These are phyloP conservation scores for Ammopiptanthus mongolicus DNA, from an alignment of 306 rosid genomes.

Conservation along the genomic window DNA sequence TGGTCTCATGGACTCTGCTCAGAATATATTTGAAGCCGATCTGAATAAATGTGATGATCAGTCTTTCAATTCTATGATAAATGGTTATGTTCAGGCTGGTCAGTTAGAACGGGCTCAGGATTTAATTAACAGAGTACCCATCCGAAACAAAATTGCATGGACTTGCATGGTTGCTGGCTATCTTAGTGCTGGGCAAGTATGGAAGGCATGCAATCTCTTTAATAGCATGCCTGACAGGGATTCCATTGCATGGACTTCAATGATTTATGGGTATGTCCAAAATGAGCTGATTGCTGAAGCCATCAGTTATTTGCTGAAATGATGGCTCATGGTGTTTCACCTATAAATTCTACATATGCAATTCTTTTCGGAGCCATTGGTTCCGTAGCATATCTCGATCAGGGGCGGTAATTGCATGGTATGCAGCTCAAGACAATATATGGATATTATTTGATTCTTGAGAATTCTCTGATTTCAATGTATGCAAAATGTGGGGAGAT, in stretches of 20 bases:
- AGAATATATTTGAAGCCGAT: slow-evolving; percentile 29
- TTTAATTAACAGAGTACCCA: slow-evolving; percentile 44
- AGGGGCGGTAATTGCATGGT: slow-evolving; percentile 64
- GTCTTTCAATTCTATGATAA: slow-evolving; percentile 50
- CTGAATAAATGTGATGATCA: slow-evolving; percentile 25
- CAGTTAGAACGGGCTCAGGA: slow-evolving; percentile 53
- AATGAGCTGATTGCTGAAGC: slow-evolving; percentile 64
- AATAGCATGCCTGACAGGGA: slow-evolving; percentile 59
- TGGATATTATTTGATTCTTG: slow-evolving; percentile 49
- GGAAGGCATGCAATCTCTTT: slow-evolving; percentile 48
- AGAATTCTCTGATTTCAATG: slow-evolving; percentile 72
- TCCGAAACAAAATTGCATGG: slow-evolving; percentile 45
- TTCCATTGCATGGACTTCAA: slow-evolving; percentile 63
- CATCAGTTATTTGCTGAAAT: slow-evolving; percentile 41
- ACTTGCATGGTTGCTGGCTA: slow-evolving; percentile 68
- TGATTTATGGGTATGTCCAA: slow-evolving; percentile 62
- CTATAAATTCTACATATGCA: slow-evolving; percentile 49
- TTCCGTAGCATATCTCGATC: slow-evolving; percentile 71
- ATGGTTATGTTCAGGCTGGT: slow-evolving; percentile 52
- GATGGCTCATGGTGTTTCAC: slow-evolving; percentile 45
- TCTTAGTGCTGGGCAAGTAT: slow-evolving; percentile 49
- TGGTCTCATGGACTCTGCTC: slow-evolving; percentile 51
- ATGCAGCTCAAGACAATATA: slow-evolving; percentile 45
- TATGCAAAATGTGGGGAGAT: slow-evolving; percentile 81
- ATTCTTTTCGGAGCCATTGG: slow-evolving; percentile 75